Percentiles rank a stretch among this genome's conserved stretches.
These are phyloP conservation scores for Eucommia ulmoides DNA, from an alignment of 257 asterid genomes.

Conservation along the genomic window DNA sequence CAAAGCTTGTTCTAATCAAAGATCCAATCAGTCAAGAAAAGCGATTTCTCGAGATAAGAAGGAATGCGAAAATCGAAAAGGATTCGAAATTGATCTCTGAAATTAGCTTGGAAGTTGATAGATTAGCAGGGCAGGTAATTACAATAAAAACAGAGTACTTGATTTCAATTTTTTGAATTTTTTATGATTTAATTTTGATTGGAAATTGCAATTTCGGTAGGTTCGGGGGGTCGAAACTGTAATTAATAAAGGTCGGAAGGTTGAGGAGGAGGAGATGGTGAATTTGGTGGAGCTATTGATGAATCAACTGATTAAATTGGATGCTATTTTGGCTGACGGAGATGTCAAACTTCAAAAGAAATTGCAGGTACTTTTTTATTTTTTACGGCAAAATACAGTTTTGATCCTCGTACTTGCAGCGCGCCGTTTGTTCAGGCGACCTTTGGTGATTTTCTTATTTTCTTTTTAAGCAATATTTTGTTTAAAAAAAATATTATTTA, in stretches of 20 bases:
- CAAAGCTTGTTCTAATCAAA: slow-evolving; percentile 30
- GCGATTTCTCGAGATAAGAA: slow-evolving; percentile 32
- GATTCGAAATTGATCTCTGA: slow-evolving; percentile 35
- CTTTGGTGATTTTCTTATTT: too few relatives aligned
- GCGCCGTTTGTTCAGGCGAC: too few relatives aligned
- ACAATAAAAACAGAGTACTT: neutral
- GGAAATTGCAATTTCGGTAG: slow-evolving; percentile 23
- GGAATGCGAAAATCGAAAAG: slow-evolving; percentile 30
- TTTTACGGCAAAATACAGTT: too few relatives aligned
- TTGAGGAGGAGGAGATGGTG: slow-evolving; percentile 49
- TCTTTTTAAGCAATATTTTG: too few relatives aligned
- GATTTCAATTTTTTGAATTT: neutral
- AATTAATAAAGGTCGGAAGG: slow-evolving; percentile 53
- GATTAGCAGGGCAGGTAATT: slow-evolving; percentile 29
- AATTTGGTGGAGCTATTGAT: slow-evolving; percentile 59
- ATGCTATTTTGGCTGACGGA: slow-evolving; percentile 52
- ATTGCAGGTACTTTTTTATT: slow-evolving; percentile 47
- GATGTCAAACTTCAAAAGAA: slow-evolving; percentile 71
- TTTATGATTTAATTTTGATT: neutral
- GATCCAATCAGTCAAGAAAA: slow-evolving; percentile 40
- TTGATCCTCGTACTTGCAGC: too few relatives aligned
- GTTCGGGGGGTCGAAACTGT: slow-evolving; percentile 62
- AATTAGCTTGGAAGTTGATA: slow-evolving; percentile 31
- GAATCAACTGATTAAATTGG: slow-evolving; percentile 71
- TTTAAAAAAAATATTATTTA: too few relatives aligned